Percentiles rank a stretch among this genome's conserved stretches.
These are phyloP conservation scores for Kwoniella pini DNA, from an alignment of 768 basidiomycete genomes.

Conservation along the genomic window DNA sequence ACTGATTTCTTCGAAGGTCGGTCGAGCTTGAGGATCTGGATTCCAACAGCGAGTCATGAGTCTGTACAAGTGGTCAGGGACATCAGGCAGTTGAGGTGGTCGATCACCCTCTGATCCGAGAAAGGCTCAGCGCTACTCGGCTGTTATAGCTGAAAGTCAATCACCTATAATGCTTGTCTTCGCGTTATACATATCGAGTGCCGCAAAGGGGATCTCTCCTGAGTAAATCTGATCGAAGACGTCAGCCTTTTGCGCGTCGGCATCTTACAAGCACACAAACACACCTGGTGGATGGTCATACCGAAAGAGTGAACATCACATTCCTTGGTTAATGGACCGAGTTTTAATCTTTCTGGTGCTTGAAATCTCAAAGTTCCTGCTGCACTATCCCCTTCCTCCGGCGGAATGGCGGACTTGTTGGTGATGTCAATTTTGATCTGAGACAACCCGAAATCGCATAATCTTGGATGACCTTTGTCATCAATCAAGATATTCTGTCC, in stretches of 20 bases:
- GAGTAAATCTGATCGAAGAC: constrained; percentile 10
- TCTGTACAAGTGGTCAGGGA: constrained; percentile 20
- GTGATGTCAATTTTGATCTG: constrained; percentile 74
- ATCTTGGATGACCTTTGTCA: constrained; percentile 66
- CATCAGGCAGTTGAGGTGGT: constrained; percentile 22
- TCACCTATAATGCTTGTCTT: constrained; percentile 56
- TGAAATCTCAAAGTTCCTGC: constrained; percentile 72
- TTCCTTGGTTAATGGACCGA: constrained; percentile 60
- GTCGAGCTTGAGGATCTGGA: constrained; percentile 28
- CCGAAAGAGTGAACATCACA: constrained; percentile 72
- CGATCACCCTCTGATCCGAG: constrained; percentile 14
- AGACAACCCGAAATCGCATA: constrained; percentile 81
- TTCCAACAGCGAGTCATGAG: constrained; percentile 37
- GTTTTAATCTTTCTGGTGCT: constrained; percentile 67
- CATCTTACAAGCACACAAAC: constrained; percentile 58
- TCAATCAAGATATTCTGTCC: constrained; percentile 76
- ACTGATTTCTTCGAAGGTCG: constrained; percentile 25
- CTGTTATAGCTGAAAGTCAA: background rate
- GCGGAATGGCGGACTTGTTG: constrained; percentile 60
- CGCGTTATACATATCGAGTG: constrained; percentile 53
- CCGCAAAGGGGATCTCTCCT: constrained; percentile 26
- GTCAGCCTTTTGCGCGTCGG: constrained; percentile 48
- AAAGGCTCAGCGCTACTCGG: background rate
- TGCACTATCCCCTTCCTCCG: constrained; percentile 28
- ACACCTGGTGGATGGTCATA: constrained; percentile 65